phyloP scores from a whole-genome alignment of 208 protist species.

The Trypanosomatidae sp. region DNA sequence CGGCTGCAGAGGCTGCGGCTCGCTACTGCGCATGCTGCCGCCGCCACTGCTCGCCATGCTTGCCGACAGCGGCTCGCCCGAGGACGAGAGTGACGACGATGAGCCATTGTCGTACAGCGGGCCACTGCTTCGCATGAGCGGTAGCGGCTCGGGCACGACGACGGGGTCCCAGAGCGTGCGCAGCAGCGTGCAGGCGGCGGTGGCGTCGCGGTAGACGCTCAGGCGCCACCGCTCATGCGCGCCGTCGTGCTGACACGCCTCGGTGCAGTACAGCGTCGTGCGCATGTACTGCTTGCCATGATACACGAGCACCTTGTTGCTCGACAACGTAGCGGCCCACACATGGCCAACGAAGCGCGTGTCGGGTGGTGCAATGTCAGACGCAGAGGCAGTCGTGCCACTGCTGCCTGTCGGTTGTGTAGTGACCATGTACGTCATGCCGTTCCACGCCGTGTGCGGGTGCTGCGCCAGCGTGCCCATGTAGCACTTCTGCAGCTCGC shows the following conservation, averaged over 20 bases:
- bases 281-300: constrained; percentile 29
- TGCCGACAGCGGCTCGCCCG: background rate
- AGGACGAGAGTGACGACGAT: background rate
- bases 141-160: constrained; percentile 45
- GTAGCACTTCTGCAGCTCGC: constrained; percentile 56
- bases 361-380: constrained; percentile 12
- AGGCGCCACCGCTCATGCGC: constrained; percentile 54
- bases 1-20: constrained; percentile 3
- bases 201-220: constrained; percentile 26
- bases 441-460: constrained; percentile 45
- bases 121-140: constrained; percentile 4
- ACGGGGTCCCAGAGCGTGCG: constrained; percentile 62
- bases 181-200: constrained; percentile 27
- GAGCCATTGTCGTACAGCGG: background rate
- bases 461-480: constrained; percentile 53
- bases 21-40: background rate
- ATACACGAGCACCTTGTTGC: constrained; percentile 35
- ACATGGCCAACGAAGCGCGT: constrained; percentile 52
- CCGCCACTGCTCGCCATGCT: background rate
- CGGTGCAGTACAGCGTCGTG: constrained; percentile 52
- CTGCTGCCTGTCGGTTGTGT: constrained; percentile 24
- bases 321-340: constrained; percentile 37
- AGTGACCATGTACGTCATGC: constrained; percentile 51
- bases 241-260: constrained; percentile 35
- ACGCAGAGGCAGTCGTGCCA: no score